Conservation (phyloP, 768 basidiomycete genomes). For the Suillus brevipes region DNA sequence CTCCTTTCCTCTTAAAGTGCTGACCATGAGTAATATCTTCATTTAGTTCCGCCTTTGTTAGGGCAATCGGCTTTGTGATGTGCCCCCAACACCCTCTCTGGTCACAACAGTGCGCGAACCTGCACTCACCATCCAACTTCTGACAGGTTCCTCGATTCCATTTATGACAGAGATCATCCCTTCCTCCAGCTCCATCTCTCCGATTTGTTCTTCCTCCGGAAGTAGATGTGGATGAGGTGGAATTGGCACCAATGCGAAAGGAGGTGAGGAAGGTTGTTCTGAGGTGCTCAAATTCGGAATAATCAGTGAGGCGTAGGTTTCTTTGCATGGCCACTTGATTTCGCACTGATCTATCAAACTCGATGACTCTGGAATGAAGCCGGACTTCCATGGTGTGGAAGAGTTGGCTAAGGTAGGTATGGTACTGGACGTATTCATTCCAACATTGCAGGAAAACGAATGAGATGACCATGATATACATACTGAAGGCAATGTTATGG, state of each 20-base stretch:
- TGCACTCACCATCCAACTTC: background rate
- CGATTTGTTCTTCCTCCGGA: background rate
- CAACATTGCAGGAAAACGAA: background rate
- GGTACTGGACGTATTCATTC: background rate
- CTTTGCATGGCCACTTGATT: background rate
- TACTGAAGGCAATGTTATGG: background rate
- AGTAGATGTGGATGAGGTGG: background rate
- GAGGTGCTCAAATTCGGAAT: conserved; percentile 1
- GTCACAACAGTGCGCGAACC: conserved; percentile 11
- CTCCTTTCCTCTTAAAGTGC: background rate
- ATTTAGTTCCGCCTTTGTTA: background rate
- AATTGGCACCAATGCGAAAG: background rate
- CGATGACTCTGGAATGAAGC: background rate
- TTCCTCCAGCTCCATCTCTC: conserved; percentile 9
- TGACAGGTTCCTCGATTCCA: conserved; percentile 9
- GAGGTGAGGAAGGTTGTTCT: conserved; percentile 6
- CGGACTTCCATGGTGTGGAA: background rate
- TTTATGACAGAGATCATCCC: conserved; percentile 7
- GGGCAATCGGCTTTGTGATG: background rate
- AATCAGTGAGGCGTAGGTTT: background rate
- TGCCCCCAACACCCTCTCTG: background rate
- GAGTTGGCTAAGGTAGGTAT: background rate
- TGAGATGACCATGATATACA: background rate
- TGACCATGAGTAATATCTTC: background rate
- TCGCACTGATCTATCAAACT: background rate